Conservation (phyloP, 352 stramenopile species). For the Phytophthora brassicae region DNA sequence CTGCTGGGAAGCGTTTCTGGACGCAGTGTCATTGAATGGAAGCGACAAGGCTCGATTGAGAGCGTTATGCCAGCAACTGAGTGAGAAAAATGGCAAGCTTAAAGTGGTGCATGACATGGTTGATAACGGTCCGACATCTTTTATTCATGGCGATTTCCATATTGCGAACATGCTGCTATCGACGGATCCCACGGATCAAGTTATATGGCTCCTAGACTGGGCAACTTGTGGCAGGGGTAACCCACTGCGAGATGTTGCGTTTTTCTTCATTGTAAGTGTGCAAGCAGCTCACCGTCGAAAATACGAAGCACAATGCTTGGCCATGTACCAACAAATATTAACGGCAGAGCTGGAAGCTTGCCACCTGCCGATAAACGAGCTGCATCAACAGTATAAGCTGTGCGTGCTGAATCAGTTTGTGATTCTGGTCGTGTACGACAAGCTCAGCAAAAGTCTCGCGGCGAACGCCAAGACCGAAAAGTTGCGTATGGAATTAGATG, state of each 20-base stretch:
- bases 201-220: constrained; percentile 79
- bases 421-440: constrained; percentile 82
- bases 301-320: constrained; percentile 41
- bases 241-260: constrained; percentile 74
- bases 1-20: constrained; percentile 55
- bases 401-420: constrained; percentile 83
- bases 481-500: constrained; percentile 57
- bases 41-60: constrained; percentile 33
- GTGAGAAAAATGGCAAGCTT: constrained; percentile 38
- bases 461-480: constrained; percentile 68
- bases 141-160: constrained; percentile 86
- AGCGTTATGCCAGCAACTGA: constrained; percentile 52
- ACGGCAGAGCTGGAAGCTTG: constrained; percentile 18
- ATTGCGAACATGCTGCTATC: constrained; percentile 76
- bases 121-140: constrained; percentile 45
- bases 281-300: constrained; percentile 41
- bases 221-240: constrained; percentile 76
- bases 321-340: constrained; percentile 47
- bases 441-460: constrained; percentile 77
- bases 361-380: constrained; percentile 39
- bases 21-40: constrained; percentile 43
- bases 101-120: constrained; percentile 55
- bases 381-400: constrained; percentile 54
- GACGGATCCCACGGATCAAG: constrained; percentile 21
- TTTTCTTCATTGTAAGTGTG: constrained; percentile 86